Base-by-base conservation (phyloP, 2,329 filamentous ascomycete genomes). In the Aphanocladium album region DNA sequence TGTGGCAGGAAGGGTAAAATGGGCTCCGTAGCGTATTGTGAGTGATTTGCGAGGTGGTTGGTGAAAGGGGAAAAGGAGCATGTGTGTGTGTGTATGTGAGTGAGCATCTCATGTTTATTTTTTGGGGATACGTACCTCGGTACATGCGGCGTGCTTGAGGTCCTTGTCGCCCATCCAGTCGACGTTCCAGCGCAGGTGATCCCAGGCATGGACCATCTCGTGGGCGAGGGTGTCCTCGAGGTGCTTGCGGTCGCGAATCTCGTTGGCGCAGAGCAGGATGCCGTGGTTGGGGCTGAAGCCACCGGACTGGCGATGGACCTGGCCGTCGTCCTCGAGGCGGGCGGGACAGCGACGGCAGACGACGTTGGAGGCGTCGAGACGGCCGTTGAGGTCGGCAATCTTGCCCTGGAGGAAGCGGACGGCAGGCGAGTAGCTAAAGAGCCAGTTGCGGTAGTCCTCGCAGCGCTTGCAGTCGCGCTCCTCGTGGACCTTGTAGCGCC, bases 151-250 rank as follows among this genome's bases (percentile, higher is more conserved):
- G 76, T 99, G 95, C 73, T 88, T 86, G 74, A 99, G 73, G 72
- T 91, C 80, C 78, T 78, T 90, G 67, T 82, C 79, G 5, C 81
- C 85, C n/a, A 79, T 75, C 79, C 89, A 90, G 71, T 98, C 89
- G 49, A 97, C 87, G 75, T 96, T 95, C 80, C 91, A 99, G 64
- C 93, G 80, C 67, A 98, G 71, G 73, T 96, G 89, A 73, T 99
- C 95, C 81, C 92, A 98, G 1, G 93, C 93, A 74, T 99, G 95
- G 57, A 99, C 89, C 91, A 99, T 96, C 78, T 99, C 95, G 75
- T 99, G 95, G 30, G 93, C 88, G 70, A 99, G 79, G 12, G 93
- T 96, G 73, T 99, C 95, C 77, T 99, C 95, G 67, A 96, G 74
- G 72, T 96, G 91, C 35, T 87, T 87, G 61, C 86, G 80, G 71